Evolutionary conservation across 768 basidiomycete genomes (phyloP).

Genomic region (Phylloporus rhodoxanthus): DNA sequence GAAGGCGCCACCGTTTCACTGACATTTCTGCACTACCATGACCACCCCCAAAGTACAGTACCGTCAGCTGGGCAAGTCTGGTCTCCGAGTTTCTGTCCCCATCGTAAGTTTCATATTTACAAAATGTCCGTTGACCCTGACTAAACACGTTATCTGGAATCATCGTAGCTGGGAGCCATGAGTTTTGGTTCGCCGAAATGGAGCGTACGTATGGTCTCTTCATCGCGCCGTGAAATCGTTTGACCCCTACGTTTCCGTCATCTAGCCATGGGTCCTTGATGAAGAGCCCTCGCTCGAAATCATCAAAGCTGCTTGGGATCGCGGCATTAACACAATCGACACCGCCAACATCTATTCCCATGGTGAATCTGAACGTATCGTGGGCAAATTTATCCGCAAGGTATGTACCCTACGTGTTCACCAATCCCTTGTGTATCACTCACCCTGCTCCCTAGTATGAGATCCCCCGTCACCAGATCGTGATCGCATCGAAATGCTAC

Average conservation of each 20-base stretch:
- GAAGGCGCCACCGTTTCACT: no score
- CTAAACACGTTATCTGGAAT: neutral
- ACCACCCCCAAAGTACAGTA: constrained; percentile 19
- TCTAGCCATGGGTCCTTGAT: constrained; percentile 23
- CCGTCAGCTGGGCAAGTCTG: constrained; percentile 28
- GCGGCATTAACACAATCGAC: constrained; percentile 37
- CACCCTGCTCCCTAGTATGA: constrained; percentile 20
- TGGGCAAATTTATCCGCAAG: constrained; percentile 35
- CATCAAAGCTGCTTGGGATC: constrained; percentile 36
- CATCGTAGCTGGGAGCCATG: constrained; percentile 23
- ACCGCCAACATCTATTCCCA: constrained; percentile 36
- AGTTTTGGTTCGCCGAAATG: constrained; percentile 25
- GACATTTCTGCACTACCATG: neutral
- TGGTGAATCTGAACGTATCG: constrained; percentile 34
- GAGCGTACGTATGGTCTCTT: constrained; percentile 13
- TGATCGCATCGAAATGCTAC: constrained; percentile 29
- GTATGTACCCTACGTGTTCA: neutral
- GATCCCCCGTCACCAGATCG: constrained; percentile 30
- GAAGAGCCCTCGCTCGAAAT: constrained; percentile 29
- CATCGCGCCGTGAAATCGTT: neutral
- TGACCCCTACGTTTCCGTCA: neutral
- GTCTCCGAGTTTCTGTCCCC: constrained; percentile 32
- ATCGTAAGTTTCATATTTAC: constrained; percentile 16
- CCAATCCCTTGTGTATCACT: neutral
- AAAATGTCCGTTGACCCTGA: neutral